Conservation (phyloP, 371 early-diverging fungal species). For the Mortierella sp. region DNA sequence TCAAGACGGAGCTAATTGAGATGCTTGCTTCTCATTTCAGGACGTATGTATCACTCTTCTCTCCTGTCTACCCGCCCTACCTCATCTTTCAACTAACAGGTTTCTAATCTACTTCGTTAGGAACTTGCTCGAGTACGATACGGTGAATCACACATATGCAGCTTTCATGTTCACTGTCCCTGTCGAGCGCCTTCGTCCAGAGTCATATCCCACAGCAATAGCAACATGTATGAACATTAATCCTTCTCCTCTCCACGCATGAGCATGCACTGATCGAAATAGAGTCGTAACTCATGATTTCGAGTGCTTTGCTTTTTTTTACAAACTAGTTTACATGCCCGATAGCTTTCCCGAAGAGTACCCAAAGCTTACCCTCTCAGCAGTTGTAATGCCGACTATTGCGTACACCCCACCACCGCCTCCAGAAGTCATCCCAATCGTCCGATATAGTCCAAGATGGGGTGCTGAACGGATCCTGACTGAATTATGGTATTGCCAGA, state of each 20-base stretch:
- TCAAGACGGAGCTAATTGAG: slow-evolving; percentile 35
- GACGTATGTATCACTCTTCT: slow-evolving; percentile 12
- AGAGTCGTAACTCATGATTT: background rate
- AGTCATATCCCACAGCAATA: slow-evolving; percentile 20
- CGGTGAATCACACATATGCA: slow-evolving; percentile 17
- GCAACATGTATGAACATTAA: slow-evolving; percentile 19
- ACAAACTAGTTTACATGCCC: slow-evolving; percentile 22
- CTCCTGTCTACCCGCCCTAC: background rate
- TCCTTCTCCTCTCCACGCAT: background rate
- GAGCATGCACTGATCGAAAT: background rate
- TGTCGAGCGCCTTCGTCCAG: slow-evolving; percentile 11
- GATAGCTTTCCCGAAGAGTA: slow-evolving; percentile 41
- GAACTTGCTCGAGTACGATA: slow-evolving; percentile 37
- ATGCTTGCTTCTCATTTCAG: slow-evolving; percentile 15
- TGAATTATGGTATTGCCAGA: slow-evolving; percentile 40
- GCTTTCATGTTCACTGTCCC: slow-evolving; percentile 30
- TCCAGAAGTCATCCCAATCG: slow-evolving; percentile 28
- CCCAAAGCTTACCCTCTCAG: slow-evolving; percentile 32
- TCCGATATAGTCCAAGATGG: slow-evolving; percentile 47
- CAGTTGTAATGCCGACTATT: slow-evolving; percentile 14
- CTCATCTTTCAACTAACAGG: background rate
- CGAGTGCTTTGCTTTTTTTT: background rate
- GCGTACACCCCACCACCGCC: slow-evolving; percentile 9
- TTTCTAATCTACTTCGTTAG: slow-evolving; percentile 13
- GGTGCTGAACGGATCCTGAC: slow-evolving; percentile 32